Conservation (phyloP, 352 stramenopile species). For the Pythium utonaiense region DNA sequence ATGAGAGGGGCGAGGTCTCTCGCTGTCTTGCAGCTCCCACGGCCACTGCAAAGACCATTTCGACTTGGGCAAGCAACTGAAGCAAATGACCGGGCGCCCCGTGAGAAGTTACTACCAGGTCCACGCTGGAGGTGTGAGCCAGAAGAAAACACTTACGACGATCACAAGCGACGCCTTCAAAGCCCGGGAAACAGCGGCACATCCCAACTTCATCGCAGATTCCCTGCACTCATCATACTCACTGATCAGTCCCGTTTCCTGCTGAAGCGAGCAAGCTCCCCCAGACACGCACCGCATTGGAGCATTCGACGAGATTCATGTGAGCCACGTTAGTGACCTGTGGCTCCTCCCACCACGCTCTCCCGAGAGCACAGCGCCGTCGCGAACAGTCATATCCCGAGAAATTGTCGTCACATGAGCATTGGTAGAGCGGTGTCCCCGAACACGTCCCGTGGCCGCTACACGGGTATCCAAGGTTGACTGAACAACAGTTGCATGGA, state of each 20-base stretch:
- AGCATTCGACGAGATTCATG: slow-evolving; percentile 51
- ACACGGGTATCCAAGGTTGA: slow-evolving; percentile 39
- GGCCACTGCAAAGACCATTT: slow-evolving; percentile 36
- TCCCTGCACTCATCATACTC: slow-evolving; percentile 29
- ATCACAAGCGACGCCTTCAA: slow-evolving; percentile 68
- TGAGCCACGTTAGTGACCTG: slow-evolving; percentile 49
- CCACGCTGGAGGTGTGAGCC: not conserved
- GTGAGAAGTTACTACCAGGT: not conserved
- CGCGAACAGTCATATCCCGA: slow-evolving; percentile 55
- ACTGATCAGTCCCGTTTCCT: not conserved
- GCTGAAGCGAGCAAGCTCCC: no score
- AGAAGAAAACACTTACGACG: slow-evolving; percentile 36
- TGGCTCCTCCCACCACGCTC: slow-evolving; percentile 68
- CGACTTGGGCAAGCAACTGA: slow-evolving; percentile 48
- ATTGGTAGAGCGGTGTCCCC: slow-evolving; percentile 38
- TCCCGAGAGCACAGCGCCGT: slow-evolving; percentile 43
- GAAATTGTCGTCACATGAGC: slow-evolving; percentile 51
- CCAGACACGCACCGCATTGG: slow-evolving; percentile 42
- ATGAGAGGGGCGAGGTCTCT: slow-evolving; percentile 53
- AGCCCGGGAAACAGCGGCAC: slow-evolving; percentile 58
- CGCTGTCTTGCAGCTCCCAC: slow-evolving; percentile 42
- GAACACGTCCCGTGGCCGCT: slow-evolving; percentile 55
- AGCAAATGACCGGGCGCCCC: not conserved
- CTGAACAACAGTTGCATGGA: slow-evolving; percentile 4
- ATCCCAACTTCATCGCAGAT: slow-evolving; percentile 46